Percentiles rank a stretch among this genome's conserved stretches.
phyloP scores from a whole-genome alignment of 169 alveolate species.

The Cryptosporidium canis region DNA sequence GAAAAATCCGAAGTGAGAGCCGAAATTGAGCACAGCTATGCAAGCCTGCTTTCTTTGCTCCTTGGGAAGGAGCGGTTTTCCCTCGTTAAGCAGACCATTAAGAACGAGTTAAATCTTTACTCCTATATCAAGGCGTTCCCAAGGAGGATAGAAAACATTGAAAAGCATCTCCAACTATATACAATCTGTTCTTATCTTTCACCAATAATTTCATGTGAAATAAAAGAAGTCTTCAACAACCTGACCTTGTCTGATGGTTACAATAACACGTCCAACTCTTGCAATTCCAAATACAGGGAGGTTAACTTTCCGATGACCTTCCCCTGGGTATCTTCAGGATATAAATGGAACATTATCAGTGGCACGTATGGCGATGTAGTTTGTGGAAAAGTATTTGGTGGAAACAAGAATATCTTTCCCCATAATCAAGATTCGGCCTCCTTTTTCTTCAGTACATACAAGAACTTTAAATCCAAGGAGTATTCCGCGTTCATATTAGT shows the following conservation, averaged over 20 bases:
- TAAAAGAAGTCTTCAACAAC: not conserved
- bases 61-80: slow-evolving; percentile 7
- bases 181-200: slow-evolving; percentile 51
- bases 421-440: not conserved
- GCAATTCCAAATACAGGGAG: not conserved
- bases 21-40: not conserved
- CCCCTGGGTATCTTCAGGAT: slow-evolving; percentile 42
- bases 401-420: not conserved
- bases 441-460: not conserved
- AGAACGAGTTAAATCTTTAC: slow-evolving; percentile 25
- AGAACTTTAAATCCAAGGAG: not conserved
- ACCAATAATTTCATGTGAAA: slow-evolving; percentile 30
- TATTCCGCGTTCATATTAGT: not conserved
- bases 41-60: not conserved
- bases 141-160: not conserved
- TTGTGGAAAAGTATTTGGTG: slow-evolving; percentile 40
- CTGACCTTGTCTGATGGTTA: not conserved
- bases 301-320: not conserved
- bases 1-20: not conserved
- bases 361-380: slow-evolving; percentile 56
- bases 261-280: not conserved
- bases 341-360: slow-evolving; percentile 9
- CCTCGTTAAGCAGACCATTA: not conserved
- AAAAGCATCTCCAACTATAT: slow-evolving; percentile 33
- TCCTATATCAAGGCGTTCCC: slow-evolving; percentile 7